Percentiles rank a stretch among this genome's conserved stretches.
These are phyloP conservation scores for Yarrowia keelungensis DNA, from an alignment of 805 yeast genomes.

Conservation along the genomic window DNA sequence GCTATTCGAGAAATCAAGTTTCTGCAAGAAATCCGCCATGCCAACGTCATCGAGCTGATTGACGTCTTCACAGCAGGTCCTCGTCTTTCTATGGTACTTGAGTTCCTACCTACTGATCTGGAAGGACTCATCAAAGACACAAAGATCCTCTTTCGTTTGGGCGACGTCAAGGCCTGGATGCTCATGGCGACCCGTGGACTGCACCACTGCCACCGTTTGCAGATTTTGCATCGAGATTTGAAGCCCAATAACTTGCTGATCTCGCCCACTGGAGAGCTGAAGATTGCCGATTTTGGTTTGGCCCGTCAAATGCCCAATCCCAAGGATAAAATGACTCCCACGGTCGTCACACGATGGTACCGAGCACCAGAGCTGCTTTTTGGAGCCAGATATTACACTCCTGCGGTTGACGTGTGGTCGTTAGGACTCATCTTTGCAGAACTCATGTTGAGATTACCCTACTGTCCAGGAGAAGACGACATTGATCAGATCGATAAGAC, in stretches of 20 bases:
- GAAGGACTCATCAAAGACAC: constrained; percentile 88
- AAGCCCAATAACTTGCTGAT: constrained; percentile 90
- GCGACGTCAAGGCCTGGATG: constrained; percentile 92
- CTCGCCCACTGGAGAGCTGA: constrained; percentile 85
- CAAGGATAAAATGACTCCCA: constrained; percentile 74
- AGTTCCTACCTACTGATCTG: constrained; percentile 88
- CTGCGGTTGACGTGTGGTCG: constrained; percentile 94
- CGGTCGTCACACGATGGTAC: constrained; percentile 98
- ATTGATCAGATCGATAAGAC: constrained; percentile 91
- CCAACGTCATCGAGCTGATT: constrained; percentile 82
- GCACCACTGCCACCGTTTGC: constrained; percentile 93
- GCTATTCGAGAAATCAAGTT: constrained; percentile 92
- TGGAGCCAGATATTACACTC: constrained; percentile 88
- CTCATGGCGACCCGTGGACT: constrained; percentile 93
- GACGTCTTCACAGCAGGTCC: constrained; percentile 78
- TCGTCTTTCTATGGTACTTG: constrained; percentile 85
- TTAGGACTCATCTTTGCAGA: constrained; percentile 97
- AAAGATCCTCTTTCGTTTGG: constrained; percentile 74
- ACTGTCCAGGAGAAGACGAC: constrained; percentile 91
- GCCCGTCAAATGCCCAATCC: constrained; percentile 82
- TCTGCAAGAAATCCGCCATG: constrained; percentile 77
- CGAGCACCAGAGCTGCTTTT: constrained; percentile 92
- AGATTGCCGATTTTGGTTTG: constrained; percentile 96
- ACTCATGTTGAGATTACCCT: constrained; percentile 92
- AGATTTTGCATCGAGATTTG: constrained; percentile 87